Evolutionary conservation across 805 yeast species (phyloP).

Genomic region (Teunomyces gatunensis): DNA sequence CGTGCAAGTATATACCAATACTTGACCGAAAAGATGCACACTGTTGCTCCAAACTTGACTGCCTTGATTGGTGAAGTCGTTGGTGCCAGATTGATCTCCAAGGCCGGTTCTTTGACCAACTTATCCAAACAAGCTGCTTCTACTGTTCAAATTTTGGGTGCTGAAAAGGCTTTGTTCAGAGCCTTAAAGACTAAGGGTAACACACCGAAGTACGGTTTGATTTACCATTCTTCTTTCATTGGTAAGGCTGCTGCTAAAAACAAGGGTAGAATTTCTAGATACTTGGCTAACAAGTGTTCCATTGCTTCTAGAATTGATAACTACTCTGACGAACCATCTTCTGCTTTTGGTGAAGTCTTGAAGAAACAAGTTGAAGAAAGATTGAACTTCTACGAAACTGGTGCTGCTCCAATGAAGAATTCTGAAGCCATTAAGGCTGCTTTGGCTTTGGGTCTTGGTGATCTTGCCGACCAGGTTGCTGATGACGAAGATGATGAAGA

Average conservation of each 20-base stretch:
- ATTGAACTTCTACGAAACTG: constrained; percentile 91
- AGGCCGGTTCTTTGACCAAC: constrained; percentile 96
- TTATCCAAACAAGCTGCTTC: constrained; percentile 98
- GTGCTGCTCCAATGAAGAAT: constrained; percentile 95
- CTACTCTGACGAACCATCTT: constrained; percentile 91
- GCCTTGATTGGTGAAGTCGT: constrained; percentile 98
- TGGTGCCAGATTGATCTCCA: constrained; percentile 97
- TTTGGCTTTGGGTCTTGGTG: constrained; percentile 60
- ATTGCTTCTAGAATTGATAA: constrained; percentile 98
- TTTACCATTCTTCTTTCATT: constrained; percentile 91
- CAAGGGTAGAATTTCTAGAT: constrained; percentile 98
- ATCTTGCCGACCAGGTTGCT: constrained; percentile 41
- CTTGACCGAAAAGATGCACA: constrained; percentile 92
- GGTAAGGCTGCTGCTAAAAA: constrained; percentile 94
- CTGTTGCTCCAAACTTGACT: constrained; percentile 95
- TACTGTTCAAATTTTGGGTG: constrained; percentile 96
- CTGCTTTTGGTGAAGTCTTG: constrained; percentile 84
- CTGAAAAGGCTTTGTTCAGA: constrained; percentile 94
- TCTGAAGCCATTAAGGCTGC: constrained; percentile 93
- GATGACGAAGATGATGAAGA: constrained; percentile 20
- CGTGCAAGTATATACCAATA: constrained; percentile 80
- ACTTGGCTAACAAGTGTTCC: constrained; percentile 97
- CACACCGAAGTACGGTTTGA: constrained; percentile 94
- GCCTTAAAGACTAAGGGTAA: constrained; percentile 95
- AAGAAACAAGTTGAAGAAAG: constrained; percentile 98